Evolutionary conservation across 2,329 filamentous ascomycete species (phyloP).

Genomic region (Penicillium sp.): DNA sequence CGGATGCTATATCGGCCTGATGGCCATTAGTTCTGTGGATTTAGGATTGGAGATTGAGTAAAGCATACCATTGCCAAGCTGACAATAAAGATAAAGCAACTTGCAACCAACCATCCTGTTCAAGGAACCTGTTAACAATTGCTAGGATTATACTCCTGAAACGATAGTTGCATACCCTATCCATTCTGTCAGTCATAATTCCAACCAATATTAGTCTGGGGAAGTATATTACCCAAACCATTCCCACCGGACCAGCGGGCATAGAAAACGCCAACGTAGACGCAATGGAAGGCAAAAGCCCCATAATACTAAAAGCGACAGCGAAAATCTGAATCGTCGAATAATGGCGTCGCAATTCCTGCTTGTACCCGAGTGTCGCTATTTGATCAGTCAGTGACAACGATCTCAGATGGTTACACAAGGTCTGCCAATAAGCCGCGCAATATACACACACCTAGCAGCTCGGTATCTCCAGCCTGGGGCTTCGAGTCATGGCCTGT

Average conservation of each 20-base stretch:
- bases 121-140: neutral
- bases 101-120: conserved; percentile 55
- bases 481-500: conserved; percentile 1
- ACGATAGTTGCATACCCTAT: conserved; percentile 11
- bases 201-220: neutral
- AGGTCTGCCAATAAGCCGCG: neutral
- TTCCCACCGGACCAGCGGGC: conserved; percentile 59
- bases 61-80: conserved; percentile 57
- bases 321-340: conserved; percentile 63
- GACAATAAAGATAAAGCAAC: conserved; percentile 58
- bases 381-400: conserved; percentile 2
- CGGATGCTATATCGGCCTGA: conserved; percentile 52
- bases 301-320: conserved; percentile 62
- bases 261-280: conserved; percentile 60
- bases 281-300: conserved; percentile 61
- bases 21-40: neutral
- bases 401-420: neutral
- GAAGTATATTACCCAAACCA: conserved; percentile 54
- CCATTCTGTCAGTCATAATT: neutral
- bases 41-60: neutral
- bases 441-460: conserved; percentile 15
- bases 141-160: neutral
- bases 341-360: conserved; percentile 63
- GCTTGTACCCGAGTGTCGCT: conserved; percentile 53
- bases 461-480: conserved; percentile 24